Percentiles rank a stretch among this genome's conserved stretches.
Conservation (phyloP, 2,329 filamentous ascomycete genomes). For the Capronia coronata region DNA sequence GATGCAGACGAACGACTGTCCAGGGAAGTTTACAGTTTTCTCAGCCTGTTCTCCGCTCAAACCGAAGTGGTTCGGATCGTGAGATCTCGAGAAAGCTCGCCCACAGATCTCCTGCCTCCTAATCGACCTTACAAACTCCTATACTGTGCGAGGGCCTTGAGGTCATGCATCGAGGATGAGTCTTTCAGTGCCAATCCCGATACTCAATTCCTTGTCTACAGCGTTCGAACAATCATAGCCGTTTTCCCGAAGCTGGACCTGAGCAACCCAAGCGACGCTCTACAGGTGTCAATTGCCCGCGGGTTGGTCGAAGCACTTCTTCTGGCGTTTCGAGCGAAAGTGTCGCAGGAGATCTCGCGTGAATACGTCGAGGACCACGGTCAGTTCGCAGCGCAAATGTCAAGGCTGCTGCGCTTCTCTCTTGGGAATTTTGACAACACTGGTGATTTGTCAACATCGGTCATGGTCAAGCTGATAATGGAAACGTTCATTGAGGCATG, state of each 20-base stretch:
- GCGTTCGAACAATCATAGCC: constrained; percentile 51
- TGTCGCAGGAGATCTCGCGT: constrained; percentile 27
- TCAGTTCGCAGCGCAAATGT: constrained; percentile 19
- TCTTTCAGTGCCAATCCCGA: constrained; percentile 35
- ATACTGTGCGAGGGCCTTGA: constrained; percentile 64
- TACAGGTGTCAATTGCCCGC: constrained; percentile 47
- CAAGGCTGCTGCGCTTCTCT: constrained; percentile 21
- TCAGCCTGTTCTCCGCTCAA: constrained; percentile 63
- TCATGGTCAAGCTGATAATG: constrained; percentile 31
- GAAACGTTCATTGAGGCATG: constrained; percentile 46
- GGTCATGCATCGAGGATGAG: constrained; percentile 52
- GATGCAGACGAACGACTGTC: constrained; percentile 65
- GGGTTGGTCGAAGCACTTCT: constrained; percentile 54
- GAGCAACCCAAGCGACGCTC: constrained; percentile 40
- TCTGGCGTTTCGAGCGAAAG: constrained; percentile 50
- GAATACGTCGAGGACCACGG: constrained; percentile 32
- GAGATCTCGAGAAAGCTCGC: constrained; percentile 47
- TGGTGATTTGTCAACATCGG: constrained; percentile 12
- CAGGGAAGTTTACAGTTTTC: constrained; percentile 64
- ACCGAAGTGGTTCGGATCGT: constrained; percentile 56
- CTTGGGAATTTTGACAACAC: constrained; percentile 2
- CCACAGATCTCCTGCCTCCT: constrained; percentile 60
- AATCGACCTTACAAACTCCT: constrained; percentile 65
- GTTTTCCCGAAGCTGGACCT: constrained; percentile 56
- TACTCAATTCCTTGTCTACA: constrained; percentile 37